These are phyloP conservation scores for Flaveria robusta DNA, from an alignment of 129 eudicot genomes.

Conservation along the genomic window DNA sequence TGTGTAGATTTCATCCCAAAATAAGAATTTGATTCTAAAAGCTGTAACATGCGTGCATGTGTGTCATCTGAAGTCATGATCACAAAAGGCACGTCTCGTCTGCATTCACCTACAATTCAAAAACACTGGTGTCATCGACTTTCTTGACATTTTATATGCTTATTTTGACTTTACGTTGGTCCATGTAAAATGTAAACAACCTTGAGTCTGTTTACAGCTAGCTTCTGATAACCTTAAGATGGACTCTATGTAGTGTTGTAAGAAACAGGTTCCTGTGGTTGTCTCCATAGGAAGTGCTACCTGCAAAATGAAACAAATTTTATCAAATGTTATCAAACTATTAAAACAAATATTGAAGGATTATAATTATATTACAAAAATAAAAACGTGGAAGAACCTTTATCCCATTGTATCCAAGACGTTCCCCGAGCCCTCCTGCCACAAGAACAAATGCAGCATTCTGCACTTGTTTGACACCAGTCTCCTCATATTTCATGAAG, in stretches of 20 bases:
- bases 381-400: conserved; percentile 47
- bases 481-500: conserved; percentile 71
- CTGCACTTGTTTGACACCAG: conserved; percentile 74
- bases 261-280: conserved; percentile 72
- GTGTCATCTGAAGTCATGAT: conserved; percentile 99
- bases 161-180: neutral
- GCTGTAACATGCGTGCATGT: conserved; percentile 70
- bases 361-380: neutral
- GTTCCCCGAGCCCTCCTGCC: conserved; percentile 99
- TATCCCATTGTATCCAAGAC: conserved; percentile 95
- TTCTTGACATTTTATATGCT: conserved; percentile 2
- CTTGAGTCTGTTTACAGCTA: conserved; percentile 55
- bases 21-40: conserved; percentile 70
- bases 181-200: conserved; percentile 28
- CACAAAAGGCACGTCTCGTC: conserved; percentile 72
- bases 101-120: conserved; percentile 54
- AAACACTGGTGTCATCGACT: conserved; percentile 14
- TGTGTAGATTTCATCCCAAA: conserved; percentile 92
- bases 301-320: conserved; percentile 41
- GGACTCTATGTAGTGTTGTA: conserved; percentile 77
- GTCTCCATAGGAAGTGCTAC: conserved; percentile 76
- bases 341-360: neutral
- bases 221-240: conserved; percentile 75
- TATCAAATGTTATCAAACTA: conserved; percentile 11
- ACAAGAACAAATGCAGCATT: conserved; percentile 98